These are phyloP conservation scores for Monosporascus sp. DNA, from an alignment of 2,329 filamentous ascomycete genomes.

Conservation along the genomic window DNA sequence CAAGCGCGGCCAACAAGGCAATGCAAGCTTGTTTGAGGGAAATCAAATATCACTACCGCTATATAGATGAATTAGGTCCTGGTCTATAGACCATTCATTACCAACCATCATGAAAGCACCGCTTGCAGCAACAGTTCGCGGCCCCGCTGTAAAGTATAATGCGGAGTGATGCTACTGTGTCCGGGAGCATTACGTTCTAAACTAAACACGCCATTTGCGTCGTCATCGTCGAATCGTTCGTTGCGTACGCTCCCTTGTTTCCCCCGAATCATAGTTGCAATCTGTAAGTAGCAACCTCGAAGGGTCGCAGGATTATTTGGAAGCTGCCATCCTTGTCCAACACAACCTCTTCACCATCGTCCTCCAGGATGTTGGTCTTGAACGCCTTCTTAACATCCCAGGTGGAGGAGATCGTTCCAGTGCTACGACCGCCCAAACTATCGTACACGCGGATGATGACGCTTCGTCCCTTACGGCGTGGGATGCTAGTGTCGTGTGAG, in stretches of 20 bases:
- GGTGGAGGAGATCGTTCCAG: conserved; percentile 62
- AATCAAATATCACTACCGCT: too few species aligned
- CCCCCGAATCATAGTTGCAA: conserved; percentile 41
- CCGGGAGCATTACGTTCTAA: too few species aligned
- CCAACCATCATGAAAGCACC: too few species aligned
- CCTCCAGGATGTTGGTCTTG: conserved; percentile 85
- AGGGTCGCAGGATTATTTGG: conserved; percentile 64
- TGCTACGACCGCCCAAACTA: conserved; percentile 73
- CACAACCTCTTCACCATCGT: conserved; percentile 66
- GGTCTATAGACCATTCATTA: too few species aligned
- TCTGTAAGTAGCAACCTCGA: conserved; percentile 80
- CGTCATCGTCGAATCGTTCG: too few species aligned
- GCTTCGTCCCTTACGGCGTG: conserved; percentile 65
- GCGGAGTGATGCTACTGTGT: too few species aligned
- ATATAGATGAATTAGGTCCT: too few species aligned
- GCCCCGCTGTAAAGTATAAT: too few species aligned
- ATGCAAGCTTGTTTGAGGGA: too few species aligned
- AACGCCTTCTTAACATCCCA: conserved; percentile 70
- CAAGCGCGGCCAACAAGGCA: too few species aligned
- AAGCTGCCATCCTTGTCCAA: conserved; percentile 45
- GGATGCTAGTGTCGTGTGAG: conserved; percentile 53
- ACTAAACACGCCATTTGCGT: neutral
- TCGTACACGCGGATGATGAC: conserved; percentile 86
- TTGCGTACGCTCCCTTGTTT: neutral
- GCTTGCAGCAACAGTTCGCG: too few species aligned